Percentiles rank a stretch among this genome's conserved stretches.
Conservation (phyloP, 2,329 filamentous ascomycete genomes). For the Grosmannia huntii region DNA sequence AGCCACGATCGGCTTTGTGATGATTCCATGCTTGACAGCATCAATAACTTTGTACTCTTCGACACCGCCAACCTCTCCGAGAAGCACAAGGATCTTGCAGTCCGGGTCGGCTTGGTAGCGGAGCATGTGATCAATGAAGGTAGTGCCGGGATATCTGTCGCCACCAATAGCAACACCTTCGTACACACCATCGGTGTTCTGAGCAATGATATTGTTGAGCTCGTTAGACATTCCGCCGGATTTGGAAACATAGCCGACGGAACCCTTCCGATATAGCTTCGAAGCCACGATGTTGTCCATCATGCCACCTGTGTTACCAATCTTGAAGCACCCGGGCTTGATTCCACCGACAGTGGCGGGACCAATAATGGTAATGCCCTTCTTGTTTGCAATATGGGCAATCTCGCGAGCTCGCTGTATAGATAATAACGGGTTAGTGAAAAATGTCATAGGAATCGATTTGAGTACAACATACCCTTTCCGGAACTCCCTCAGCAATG, state of each 20-base stretch:
- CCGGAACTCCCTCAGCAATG: constrained; percentile 97
- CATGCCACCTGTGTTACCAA: constrained; percentile 99
- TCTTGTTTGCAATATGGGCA: constrained; percentile 90
- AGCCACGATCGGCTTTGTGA: constrained; percentile 97
- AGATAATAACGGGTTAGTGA: constrained; percentile 15
- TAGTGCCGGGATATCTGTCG: constrained; percentile 97
- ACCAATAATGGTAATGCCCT: constrained; percentile 97
- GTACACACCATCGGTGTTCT: constrained; percentile 94
- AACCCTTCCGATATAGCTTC: constrained; percentile 99
- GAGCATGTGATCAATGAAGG: constrained; percentile 97
- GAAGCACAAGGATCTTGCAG: constrained; percentile 91
- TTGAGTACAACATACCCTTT: constrained; percentile 56
- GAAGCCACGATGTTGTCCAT: constrained; percentile 99
- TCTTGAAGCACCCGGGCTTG: constrained; percentile 99
- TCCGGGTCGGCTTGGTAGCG: constrained; percentile 93
- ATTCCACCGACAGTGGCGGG: constrained; percentile 98
- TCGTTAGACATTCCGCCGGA: constrained; percentile 99
- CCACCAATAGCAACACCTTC: constrained; percentile 99
- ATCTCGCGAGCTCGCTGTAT: constrained; percentile 82
- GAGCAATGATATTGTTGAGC: constrained; percentile 97
- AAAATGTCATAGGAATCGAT: background rate
- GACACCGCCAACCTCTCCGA: constrained; percentile 97
- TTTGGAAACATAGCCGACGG: constrained; percentile 98
- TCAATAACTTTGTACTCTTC: constrained; percentile 99
- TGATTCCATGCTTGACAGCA: constrained; percentile 83